Base-by-base conservation (phyloP, 2,329 filamentous ascomycete species). In the Colletotrichum falcatum region DNA sequence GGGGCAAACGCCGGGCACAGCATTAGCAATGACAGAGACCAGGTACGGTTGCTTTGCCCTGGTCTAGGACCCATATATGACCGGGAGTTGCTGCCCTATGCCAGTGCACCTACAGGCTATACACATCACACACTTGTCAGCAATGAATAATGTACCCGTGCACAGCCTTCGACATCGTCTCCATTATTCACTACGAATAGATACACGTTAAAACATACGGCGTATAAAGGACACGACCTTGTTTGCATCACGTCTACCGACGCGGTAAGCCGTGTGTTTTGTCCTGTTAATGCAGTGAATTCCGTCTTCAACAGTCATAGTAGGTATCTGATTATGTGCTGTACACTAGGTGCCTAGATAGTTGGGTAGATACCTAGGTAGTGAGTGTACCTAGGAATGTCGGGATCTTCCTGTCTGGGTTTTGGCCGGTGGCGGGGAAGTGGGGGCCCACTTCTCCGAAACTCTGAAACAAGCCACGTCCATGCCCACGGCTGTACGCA, bases 391-490 rank as follows among this genome's bases (percentile, higher is more conserved):
- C 14, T 49, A 37, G 5, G 33, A 44, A 30, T 44, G 18, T 59
- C 23, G 8, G 55, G n/a, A 39, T n/a, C 23, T 42, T 44, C 35
- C 35, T 28, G 14, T 14, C 16, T 30, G 23, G 26, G 37, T 7
- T 59, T 37, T 59, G 23, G 8, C 33, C 14, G 26, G 37, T 14
- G 39, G 55, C 48, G 18, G 48, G 26, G 48, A 26, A 7, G 37
- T 12, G n/a, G 39, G 20, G 26, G 26, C 0, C 48, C 48, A 54
- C 35, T 44, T 44, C 7, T 42, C 18, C 46, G 28, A 44, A 44
- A 20, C 44, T 68, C 68, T 71, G 68, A 71, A 71, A 71, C 68
- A 71, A 69, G 65, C 68, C 58, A 53, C 51, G 28, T 68, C 39
- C 68, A 28, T 53, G 26, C 39, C 51, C 51, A 30, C 35, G 53